Evolutionary conservation across 2,329 filamentous ascomycete species (phyloP).

Genomic region (Epichloe baconii): DNA sequence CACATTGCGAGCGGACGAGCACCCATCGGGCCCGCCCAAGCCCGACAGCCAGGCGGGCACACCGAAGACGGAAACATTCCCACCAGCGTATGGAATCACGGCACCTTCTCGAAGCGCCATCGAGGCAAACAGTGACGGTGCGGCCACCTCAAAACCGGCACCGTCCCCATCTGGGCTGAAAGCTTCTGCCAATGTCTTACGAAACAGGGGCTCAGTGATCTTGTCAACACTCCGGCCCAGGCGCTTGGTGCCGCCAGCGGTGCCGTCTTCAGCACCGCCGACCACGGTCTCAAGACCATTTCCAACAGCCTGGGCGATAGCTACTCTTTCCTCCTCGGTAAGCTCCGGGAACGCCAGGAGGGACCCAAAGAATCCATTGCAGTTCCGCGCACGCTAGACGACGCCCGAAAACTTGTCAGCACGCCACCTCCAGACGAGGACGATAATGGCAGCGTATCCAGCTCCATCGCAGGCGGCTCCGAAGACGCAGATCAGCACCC

Average conservation of each 20-base stretch:
- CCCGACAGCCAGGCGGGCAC: slow-evolving; percentile 33
- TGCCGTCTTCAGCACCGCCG: slow-evolving; percentile 74
- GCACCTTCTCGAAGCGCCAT: slow-evolving; percentile 19
- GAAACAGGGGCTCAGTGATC: slow-evolving; percentile 68
- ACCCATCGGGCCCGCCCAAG: slow-evolving; percentile 54
- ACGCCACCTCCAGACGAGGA: slow-evolving; percentile 53
- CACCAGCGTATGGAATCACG: slow-evolving; percentile 38
- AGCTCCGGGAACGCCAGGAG: slow-evolving; percentile 59
- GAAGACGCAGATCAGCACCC: slow-evolving; percentile 20
- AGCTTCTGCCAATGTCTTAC: slow-evolving; percentile 32
- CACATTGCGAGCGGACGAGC: slow-evolving; percentile 70
- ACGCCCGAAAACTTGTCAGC: slow-evolving; percentile 78
- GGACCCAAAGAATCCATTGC: slow-evolving; percentile 32
- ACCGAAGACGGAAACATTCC: slow-evolving; percentile 40
- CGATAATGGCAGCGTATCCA: slow-evolving; percentile 46
- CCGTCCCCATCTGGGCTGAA: slow-evolving; percentile 30
- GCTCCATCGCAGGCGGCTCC: slow-evolving; percentile 31
- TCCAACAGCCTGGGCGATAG: slow-evolving; percentile 82
- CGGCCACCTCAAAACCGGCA: slow-evolving; percentile 21
- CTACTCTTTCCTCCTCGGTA: slow-evolving; percentile 85
- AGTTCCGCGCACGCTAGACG: slow-evolving; percentile 81
- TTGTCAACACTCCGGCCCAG: slow-evolving; percentile 74
- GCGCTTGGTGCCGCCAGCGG: slow-evolving; percentile 74
- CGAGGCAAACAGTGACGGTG: slow-evolving; percentile 19
- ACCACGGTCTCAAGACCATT: slow-evolving; percentile 85